These are phyloP conservation scores for Colletotrichum sp. DNA, from an alignment of 2,329 filamentous ascomycete genomes.

Conservation along the genomic window DNA sequence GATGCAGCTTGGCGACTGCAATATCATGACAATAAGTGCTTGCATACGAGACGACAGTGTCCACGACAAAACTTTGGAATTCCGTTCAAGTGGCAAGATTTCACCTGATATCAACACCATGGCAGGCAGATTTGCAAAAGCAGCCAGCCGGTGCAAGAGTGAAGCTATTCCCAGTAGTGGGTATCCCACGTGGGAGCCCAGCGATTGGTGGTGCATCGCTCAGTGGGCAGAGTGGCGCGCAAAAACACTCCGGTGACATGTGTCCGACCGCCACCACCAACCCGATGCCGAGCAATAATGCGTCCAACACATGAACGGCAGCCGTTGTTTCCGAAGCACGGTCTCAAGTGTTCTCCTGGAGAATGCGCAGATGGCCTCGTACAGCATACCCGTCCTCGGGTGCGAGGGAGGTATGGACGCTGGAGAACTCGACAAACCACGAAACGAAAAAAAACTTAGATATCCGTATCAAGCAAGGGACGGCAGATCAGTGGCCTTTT, in stretches of 20 bases:
- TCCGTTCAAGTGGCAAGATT: rapidly evolving
- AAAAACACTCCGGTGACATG: neutral
- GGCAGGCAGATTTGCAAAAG: rapidly evolving
- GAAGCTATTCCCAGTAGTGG: slow-evolving; percentile 6
- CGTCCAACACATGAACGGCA: neutral
- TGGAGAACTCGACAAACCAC: neutral
- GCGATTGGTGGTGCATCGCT: neutral
- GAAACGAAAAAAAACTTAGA: neutral
- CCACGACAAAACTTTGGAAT: rapidly evolving
- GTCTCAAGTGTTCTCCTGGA: neutral
- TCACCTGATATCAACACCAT: rapidly evolving
- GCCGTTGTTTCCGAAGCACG: neutral
- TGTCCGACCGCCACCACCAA: neutral
- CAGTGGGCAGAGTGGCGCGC: neutral
- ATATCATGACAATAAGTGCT: neutral
- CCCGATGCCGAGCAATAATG: neutral
- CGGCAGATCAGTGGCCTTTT: neutral
- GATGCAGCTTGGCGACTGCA: neutral
- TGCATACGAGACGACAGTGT: rapidly evolving
- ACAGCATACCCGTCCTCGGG: neutral
- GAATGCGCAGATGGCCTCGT: neutral
- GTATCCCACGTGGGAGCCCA: slow-evolving; percentile 9
- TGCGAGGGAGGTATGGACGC: neutral
- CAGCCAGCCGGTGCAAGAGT: neutral
- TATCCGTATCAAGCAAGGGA: neutral